Evolutionary conservation across 495 filamentous ascomycete species (phyloP).

Genomic region (Aspergillus kassunensis): DNA sequence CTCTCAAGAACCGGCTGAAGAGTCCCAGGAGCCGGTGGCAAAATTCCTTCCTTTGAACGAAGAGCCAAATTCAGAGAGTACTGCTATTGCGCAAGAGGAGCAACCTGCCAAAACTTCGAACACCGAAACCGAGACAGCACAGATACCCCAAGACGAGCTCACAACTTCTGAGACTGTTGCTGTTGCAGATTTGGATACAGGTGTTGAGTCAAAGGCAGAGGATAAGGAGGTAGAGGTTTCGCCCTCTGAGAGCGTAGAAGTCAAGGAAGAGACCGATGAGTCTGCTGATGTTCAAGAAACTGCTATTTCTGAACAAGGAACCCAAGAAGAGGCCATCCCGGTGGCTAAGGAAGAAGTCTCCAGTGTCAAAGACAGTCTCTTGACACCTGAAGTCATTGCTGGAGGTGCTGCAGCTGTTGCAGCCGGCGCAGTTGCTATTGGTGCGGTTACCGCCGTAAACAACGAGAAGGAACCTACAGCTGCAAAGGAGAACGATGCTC

Average conservation of each 20-base stretch:
- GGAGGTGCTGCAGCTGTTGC: slow-evolving; percentile 27
- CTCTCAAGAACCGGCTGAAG: slow-evolving; percentile 3
- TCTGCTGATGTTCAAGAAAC: not conserved
- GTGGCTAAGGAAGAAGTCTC: slow-evolving; percentile 9
- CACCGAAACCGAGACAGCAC: not conserved
- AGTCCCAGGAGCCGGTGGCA: not conserved
- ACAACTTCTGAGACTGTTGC: slow-evolving; percentile 3
- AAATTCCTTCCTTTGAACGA: slow-evolving; percentile 9
- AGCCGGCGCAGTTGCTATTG: slow-evolving; percentile 19
- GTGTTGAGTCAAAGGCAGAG: not conserved
- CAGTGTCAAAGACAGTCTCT: slow-evolving; percentile 16
- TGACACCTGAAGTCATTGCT: slow-evolving; percentile 25
- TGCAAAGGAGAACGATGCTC: slow-evolving; percentile 10
- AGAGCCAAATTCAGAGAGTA: slow-evolving; percentile 3
- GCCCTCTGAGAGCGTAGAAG: not conserved
- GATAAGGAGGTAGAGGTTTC: slow-evolving; percentile 6
- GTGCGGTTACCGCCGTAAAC: slow-evolving; percentile 17
- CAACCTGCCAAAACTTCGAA: not conserved
- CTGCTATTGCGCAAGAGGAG: not conserved
- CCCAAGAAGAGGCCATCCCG: slow-evolving; percentile 19
- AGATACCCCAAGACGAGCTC: slow-evolving; percentile 9
- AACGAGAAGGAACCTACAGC: slow-evolving; percentile 16
- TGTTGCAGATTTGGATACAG: not conserved
- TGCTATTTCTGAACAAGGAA: slow-evolving; percentile 10
- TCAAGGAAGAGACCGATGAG: not conserved